Evolutionary conservation across 495 filamentous ascomycete species (phyloP), one percentile per base, ranked within the genome.

Genomic region (Glonium stellatum): DNA sequence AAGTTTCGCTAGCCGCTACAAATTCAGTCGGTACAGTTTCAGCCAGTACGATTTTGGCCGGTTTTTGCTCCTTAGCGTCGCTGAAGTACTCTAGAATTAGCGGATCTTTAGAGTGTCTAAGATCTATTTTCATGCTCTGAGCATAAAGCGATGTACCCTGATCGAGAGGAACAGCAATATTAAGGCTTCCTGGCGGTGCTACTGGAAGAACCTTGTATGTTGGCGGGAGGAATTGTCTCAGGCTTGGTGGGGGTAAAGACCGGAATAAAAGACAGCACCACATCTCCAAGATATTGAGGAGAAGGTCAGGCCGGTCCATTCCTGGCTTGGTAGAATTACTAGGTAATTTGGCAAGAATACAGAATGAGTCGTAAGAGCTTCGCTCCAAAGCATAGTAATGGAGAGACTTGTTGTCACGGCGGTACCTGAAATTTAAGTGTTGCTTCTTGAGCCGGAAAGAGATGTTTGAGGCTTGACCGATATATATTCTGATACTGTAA

Each of bases 231-330:
- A 31, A 66, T n/a, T 50, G n/a, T 6, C 23, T 18, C 21, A 63
- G 41, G 11, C 25, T 37, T 21, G 57, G 9, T 12, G 5, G 4
- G 3, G 41, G 60, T 34, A 66, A 41, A 3, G 39, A 34, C 8
- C 64, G 54, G 34, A 68, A 56, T 2, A 68, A 15, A 3, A 65
- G 50, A 52, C 48, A 55, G 25, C 15, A 49, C 65, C 65, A 68
- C 62, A 65, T 65, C 39, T 68, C 65, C 10, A 65, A 50, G 11
- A 68, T 25, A 37, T 68, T 68, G 8, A 65, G 51, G 13, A 68
- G 11, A 4, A 68, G 62, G 11, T 61, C 62, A 13, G 59, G 58
- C 11, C 51, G 25, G 25, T 65, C 55, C 27, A 23, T 27, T 1
- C 53, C 47, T 13, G 27, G 35, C 39, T 13, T 47, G 5, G 21